These are phyloP conservation scores for Tylopilus rubrobrunneus DNA, from an alignment of 768 basidiomycete species.

Conservation along the genomic window DNA sequence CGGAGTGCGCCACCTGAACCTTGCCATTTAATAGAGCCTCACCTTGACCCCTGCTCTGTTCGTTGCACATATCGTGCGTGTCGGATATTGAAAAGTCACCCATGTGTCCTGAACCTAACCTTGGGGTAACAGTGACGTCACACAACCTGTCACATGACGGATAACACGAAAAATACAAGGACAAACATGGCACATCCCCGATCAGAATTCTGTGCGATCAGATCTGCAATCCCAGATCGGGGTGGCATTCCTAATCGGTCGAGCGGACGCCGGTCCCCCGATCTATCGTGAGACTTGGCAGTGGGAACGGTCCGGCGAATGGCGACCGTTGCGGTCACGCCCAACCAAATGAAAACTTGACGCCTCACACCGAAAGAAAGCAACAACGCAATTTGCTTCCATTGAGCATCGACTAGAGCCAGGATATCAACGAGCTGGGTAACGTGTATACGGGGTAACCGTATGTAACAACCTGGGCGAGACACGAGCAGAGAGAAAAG, in stretches of 20 bases:
- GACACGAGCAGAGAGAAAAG: conserved; percentile 18
- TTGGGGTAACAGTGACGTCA: conserved; percentile 21
- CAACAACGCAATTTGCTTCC: conserved; percentile 11
- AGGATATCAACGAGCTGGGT: conserved; percentile 34
- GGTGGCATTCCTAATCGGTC: conserved; percentile 10
- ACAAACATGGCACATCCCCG: conserved; percentile 26
- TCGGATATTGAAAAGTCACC: conserved; percentile 15
- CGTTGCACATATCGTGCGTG: conserved; percentile 7
- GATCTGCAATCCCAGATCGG: conserved; percentile 27
- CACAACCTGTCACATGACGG: conserved; percentile 17
- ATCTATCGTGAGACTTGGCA: conserved; percentile 5
- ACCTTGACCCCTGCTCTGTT: conserved; percentile 11
- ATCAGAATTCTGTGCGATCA: conserved; percentile 34
- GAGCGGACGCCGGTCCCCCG: conserved; percentile 20
- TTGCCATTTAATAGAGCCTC: conserved; percentile 22
- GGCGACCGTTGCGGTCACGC: conserved; percentile 16
- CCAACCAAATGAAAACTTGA: conserved; percentile 24
- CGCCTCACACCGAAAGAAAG: conserved; percentile 16
- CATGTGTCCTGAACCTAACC: conserved; percentile 25
- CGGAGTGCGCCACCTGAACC: conserved; percentile 25
- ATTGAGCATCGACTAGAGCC: conserved; percentile 21
- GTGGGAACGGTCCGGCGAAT: conserved; percentile 8
- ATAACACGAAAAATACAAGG: conserved; percentile 16
- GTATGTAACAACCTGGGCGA: conserved; percentile 28
- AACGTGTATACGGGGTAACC: conserved; percentile 37